Conservation (phyloP, 495 filamentous ascomycete species). For the Xylaria palmicola region DNA sequence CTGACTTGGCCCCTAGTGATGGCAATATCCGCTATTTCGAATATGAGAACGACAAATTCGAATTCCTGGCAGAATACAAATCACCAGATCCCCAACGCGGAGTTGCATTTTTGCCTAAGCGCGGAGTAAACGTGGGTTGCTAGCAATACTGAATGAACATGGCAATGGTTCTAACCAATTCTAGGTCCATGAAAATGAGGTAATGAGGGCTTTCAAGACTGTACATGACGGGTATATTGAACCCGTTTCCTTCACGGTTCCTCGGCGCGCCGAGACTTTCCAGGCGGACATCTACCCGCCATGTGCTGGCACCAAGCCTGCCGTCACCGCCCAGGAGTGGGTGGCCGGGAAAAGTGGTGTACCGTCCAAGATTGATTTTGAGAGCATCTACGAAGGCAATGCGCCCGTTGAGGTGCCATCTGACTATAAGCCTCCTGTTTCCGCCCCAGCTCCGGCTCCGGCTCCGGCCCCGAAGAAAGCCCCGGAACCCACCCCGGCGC, state of each 20-base stretch:
- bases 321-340: conserved; percentile 80
- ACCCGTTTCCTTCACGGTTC: conserved; percentile 95
- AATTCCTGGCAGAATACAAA: conserved; percentile 93
- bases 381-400: conserved; percentile 82
- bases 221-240: conserved; percentile 93
- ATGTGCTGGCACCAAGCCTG: conserved; percentile 70
- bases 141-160: neutral
- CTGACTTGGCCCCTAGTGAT: conserved; percentile 57
- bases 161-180: conserved; percentile 20
- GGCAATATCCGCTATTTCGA: conserved; percentile 99
- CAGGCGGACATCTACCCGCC: conserved; percentile 97
- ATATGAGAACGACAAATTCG: conserved; percentile 96
- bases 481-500: conserved; percentile 49
- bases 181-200: conserved; percentile 88
- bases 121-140: conserved; percentile 75
- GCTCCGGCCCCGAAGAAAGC: conserved; percentile 55
- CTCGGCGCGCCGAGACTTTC: conserved; percentile 92
- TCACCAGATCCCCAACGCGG: conserved; percentile 91
- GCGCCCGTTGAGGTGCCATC: conserved; percentile 71
- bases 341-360: conserved; percentile 77
- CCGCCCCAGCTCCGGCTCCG: conserved; percentile 48
- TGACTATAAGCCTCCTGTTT: conserved; percentile 62
- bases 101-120: conserved; percentile 91
- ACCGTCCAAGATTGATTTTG: conserved; percentile 88
- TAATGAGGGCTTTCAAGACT: conserved; percentile 94